These are phyloP conservation scores for Myotisia sp. DNA, from an alignment of 2,329 filamentous ascomycete genomes.

Conservation along the genomic window DNA sequence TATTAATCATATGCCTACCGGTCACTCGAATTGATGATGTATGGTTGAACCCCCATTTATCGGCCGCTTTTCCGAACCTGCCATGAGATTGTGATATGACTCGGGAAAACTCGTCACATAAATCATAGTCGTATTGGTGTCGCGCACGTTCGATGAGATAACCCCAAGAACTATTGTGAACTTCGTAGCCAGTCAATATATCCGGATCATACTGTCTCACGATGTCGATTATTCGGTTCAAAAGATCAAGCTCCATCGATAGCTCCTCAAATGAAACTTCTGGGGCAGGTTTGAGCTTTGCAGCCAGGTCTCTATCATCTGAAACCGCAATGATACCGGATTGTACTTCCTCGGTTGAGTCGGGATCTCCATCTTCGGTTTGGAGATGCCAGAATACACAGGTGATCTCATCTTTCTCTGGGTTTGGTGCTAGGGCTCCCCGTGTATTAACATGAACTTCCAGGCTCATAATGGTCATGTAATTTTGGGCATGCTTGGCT, in stretches of 20 bases:
- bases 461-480: slow-evolving; percentile 93
- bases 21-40: slow-evolving; percentile 88
- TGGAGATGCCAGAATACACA: slow-evolving; percentile 85
- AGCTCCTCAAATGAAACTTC: slow-evolving; percentile 53
- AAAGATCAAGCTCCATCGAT: slow-evolving; percentile 64
- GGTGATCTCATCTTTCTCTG: slow-evolving; percentile 74
- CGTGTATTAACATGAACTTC: slow-evolving; percentile 86
- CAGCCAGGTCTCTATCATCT: slow-evolving; percentile 43
- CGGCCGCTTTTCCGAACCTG: slow-evolving; percentile 69
- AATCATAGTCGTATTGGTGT: slow-evolving; percentile 72
- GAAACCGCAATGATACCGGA: slow-evolving; percentile 62
- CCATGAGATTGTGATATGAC: slow-evolving; percentile 74
- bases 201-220: slow-evolving; percentile 78
- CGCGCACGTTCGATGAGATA: slow-evolving; percentile 84
- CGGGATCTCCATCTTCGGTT: slow-evolving; percentile 50
- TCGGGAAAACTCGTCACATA: slow-evolving; percentile 82
- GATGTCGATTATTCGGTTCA: slow-evolving; percentile 74
- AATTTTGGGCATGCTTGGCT: slow-evolving; percentile 70
- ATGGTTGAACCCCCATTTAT: slow-evolving; percentile 87
- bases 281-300: slow-evolving; percentile 45
- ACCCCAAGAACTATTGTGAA: slow-evolving; percentile 87
- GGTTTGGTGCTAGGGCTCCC: slow-evolving; percentile 68
- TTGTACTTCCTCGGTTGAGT: slow-evolving; percentile 37
- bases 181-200: slow-evolving; percentile 86
- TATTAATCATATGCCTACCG: slow-evolving; percentile 88